Evolutionary conservation across 805 yeast species (phyloP).

Genomic region (Wickerhamomyces bovis): DNA sequence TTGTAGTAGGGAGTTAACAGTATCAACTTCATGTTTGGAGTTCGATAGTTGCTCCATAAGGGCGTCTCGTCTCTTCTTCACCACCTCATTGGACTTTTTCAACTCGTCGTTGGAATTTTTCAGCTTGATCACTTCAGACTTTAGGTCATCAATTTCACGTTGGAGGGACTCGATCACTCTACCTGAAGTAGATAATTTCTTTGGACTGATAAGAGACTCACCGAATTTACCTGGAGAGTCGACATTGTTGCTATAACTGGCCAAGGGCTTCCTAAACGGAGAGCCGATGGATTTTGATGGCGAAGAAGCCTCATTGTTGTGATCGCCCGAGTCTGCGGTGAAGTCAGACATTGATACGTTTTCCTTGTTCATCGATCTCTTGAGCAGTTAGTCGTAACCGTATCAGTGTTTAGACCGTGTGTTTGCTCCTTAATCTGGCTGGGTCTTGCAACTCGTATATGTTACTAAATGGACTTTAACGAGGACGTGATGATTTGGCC

Average conservation of each 20-base stretch:
- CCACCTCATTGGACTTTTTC: slow-evolving; percentile 46
- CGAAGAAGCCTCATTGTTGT: neutral
- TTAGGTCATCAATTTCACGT: slow-evolving; percentile 47
- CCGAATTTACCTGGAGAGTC: neutral
- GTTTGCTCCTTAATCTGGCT: neutral
- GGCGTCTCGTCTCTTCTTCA: slow-evolving; percentile 44
- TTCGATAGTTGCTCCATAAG: slow-evolving; percentile 61
- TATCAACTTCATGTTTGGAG: slow-evolving; percentile 72
- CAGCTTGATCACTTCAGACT: slow-evolving; percentile 28
- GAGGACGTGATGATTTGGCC: neutral
- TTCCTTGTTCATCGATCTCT: neutral
- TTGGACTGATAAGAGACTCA: neutral
- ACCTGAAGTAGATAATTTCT: slow-evolving; percentile 15
- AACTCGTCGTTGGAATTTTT: slow-evolving; percentile 45
- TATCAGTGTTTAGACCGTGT: neutral
- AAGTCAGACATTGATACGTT: slow-evolving; percentile 1
- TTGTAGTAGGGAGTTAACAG: slow-evolving; percentile 58
- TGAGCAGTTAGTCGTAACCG: neutral
- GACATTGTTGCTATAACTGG: slow-evolving; percentile 2
- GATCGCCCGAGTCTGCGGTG: neutral
- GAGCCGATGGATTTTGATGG: neutral
- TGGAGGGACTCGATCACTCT: slow-evolving; percentile 40
- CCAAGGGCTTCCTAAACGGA: slow-evolving; percentile 10
- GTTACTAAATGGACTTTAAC: neutral
- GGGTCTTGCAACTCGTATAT: neutral